Evolutionary conservation across 352 stramenopile species (phyloP), one percentile per base, ranked within the genome.

Genomic region (Globisporangium mamillatum): DNA sequence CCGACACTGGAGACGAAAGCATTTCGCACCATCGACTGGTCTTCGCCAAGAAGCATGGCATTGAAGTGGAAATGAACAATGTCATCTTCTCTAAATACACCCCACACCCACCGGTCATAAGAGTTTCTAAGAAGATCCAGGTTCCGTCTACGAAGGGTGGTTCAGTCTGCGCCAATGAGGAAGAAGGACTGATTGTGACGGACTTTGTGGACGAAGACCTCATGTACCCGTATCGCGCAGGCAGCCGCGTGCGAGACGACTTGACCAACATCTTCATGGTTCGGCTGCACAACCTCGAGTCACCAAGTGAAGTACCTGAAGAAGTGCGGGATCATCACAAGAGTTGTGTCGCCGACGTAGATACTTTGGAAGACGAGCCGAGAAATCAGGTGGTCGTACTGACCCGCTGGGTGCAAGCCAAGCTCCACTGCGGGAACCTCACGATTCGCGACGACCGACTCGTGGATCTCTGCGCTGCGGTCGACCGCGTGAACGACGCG

Each of bases 351-450:
- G 12, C 10, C 24, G 14, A 46, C 8, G 20, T 3, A 12, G 18
- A 18, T 32, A 2, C 27, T 52, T 52, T 52, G 44, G 44, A 22
- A 52, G 44, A 52, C 4, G 1, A 52, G 16, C 5, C 6, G 3
- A 20, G 14, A 16, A 56, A 60, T 34, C 32, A 20, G 1, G 24
- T 65, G 1, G 56, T 85, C 16, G 78, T 85, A 25, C 60, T 85
- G 10, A 80, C 70, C 10, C 60, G 70, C 16, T 85, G 78, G 78
- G 72, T 69, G 4, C 67, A 78, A 18, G 73, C 63, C 41, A 74
- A 54, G 29, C 66, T 83, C 18, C 74, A 63, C 14, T 29, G 10
- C 4, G 46, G 57, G 57, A 59, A 65, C 14, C 52, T 59, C 16
- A 32, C 9, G 12, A 20, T 65, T n/a, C 44, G 56, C 24, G 44